Conservation (phyloP, 495 filamentous ascomycete species). For the Neurospora tetrasperma region DNA sequence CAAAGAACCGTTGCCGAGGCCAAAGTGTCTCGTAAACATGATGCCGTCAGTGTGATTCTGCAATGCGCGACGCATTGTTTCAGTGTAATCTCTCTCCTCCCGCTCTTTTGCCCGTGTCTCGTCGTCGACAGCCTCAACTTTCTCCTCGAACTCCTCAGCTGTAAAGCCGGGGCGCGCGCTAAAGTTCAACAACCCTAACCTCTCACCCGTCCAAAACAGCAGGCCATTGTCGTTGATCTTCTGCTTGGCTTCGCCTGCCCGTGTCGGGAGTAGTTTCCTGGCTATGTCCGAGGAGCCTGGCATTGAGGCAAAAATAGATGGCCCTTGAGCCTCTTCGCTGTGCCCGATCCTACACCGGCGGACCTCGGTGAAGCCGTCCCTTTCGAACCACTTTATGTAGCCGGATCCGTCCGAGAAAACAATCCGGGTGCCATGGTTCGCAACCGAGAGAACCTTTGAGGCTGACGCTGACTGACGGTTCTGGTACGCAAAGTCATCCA, state of each 20-base stretch:
- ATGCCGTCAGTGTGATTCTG: slow-evolving; percentile 76
- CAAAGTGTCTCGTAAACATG: slow-evolving; percentile 62
- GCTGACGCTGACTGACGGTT: slow-evolving; percentile 78
- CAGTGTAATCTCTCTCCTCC: slow-evolving; percentile 46
- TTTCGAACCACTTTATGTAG: slow-evolving; percentile 82
- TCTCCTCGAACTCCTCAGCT: slow-evolving; percentile 37
- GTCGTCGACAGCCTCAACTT: slow-evolving; percentile 32
- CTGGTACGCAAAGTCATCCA: slow-evolving; percentile 29
- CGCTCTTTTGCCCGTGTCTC: slow-evolving; percentile 33
- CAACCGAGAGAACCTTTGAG: slow-evolving; percentile 75
- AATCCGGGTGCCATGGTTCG: slow-evolving; percentile 73
- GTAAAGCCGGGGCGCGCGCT: slow-evolving; percentile 39
- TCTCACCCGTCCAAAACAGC: slow-evolving; percentile 73
- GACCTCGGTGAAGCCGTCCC: slow-evolving; percentile 73
- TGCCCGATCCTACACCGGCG: slow-evolving; percentile 62
- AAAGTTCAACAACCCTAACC: slow-evolving; percentile 60
- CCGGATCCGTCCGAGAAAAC: slow-evolving; percentile 80
- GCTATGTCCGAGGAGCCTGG: slow-evolving; percentile 52
- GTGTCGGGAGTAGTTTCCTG: slow-evolving; percentile 58
- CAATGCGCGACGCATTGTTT: slow-evolving; percentile 63
- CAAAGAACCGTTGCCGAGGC: slow-evolving; percentile 30
- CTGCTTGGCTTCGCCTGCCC: slow-evolving; percentile 24
- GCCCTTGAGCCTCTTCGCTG: slow-evolving; percentile 27
- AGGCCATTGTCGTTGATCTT: slow-evolving; percentile 50
- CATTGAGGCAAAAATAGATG: slow-evolving; percentile 39